Conservation (phyloP, 1,284 basidiomycete species). For the Cryptococcus sp. region DNA sequence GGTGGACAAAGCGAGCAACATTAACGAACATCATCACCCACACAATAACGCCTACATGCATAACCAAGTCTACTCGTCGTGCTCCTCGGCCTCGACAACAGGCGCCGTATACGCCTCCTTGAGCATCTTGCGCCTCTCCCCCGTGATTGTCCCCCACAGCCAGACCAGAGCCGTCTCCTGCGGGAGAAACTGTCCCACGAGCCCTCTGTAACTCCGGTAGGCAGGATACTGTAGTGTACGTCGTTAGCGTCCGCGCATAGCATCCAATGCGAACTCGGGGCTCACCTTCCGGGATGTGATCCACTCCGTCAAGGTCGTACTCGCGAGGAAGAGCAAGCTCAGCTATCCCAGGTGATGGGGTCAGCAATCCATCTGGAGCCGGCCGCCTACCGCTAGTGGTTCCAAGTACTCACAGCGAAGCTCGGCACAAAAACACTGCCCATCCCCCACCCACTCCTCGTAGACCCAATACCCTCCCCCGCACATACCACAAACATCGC, state of each 20-base stretch:
- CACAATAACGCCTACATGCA: no score
- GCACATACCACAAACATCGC: slow-evolving; percentile 39
- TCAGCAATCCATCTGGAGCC: slow-evolving; percentile 16
- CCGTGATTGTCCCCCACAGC: slow-evolving; percentile 34
- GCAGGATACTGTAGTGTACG: slow-evolving; percentile 58
- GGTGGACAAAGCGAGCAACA: no score
- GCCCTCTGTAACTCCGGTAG: slow-evolving; percentile 67
- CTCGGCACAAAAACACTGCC: slow-evolving; percentile 32
- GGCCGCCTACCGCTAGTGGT: no score
- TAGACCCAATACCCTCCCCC: slow-evolving; percentile 24
- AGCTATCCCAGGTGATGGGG: slow-evolving; percentile 55
- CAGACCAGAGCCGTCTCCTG: slow-evolving; percentile 53
- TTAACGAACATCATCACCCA: no score
- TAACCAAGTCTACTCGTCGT: no score
- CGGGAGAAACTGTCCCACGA: slow-evolving; percentile 80
- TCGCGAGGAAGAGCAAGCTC: slow-evolving; percentile 61
- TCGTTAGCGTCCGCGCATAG: not conserved
- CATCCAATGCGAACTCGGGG: not conserved
- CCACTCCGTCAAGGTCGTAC: slow-evolving; percentile 73
- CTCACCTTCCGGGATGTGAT: slow-evolving; percentile 65
- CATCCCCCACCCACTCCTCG: slow-evolving; percentile 24
- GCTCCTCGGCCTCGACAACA: not conserved
- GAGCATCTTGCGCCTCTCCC: slow-evolving; percentile 5
- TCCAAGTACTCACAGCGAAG: slow-evolving; percentile 34
- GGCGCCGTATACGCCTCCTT: slow-evolving; percentile 11